Evolutionary conservation across 208 protist genomes (phyloP).

Genomic region (Angomonas ambiguus): DNA sequence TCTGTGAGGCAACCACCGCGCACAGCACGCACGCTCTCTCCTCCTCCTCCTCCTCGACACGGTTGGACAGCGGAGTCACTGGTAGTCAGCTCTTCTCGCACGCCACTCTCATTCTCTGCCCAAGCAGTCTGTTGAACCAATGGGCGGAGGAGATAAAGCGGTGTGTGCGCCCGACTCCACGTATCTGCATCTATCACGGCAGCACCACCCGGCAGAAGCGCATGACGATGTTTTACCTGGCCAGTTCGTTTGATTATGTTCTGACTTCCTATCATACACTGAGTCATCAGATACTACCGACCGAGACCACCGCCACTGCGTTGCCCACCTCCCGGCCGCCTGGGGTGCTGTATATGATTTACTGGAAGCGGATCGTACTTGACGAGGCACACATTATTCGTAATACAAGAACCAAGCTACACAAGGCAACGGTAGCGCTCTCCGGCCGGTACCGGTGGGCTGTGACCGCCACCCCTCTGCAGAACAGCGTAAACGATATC

Average conservation of each 20-base stretch:
- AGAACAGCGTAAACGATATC: slow-evolving; percentile 71
- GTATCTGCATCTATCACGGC: slow-evolving; percentile 78
- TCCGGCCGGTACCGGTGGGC: slow-evolving; percentile 44
- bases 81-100: slow-evolving; percentile 50
- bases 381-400: slow-evolving; percentile 90
- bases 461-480: slow-evolving; percentile 55
- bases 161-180: slow-evolving; percentile 36
- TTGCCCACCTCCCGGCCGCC: not conserved
- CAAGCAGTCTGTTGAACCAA: slow-evolving; percentile 55
- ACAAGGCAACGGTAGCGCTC: slow-evolving; percentile 42
- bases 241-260: slow-evolving; percentile 81
- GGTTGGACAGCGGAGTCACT: slow-evolving; percentile 42
- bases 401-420: slow-evolving; percentile 49
- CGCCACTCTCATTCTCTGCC: slow-evolving; percentile 77
- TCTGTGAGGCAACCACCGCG: slow-evolving; percentile 55
- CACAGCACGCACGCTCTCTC: slow-evolving; percentile 7
- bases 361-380: slow-evolving; percentile 85
- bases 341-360: slow-evolving; percentile 64
- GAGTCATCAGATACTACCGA: slow-evolving; percentile 24
- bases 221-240: slow-evolving; percentile 42
- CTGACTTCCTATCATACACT: slow-evolving; percentile 68
- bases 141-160: slow-evolving; percentile 61
- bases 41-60: too few species aligned
- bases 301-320: not conserved
- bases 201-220: slow-evolving; percentile 21